Conservation (phyloP, 768 basidiomycete species). For the Steccherinum ochraceum region DNA sequence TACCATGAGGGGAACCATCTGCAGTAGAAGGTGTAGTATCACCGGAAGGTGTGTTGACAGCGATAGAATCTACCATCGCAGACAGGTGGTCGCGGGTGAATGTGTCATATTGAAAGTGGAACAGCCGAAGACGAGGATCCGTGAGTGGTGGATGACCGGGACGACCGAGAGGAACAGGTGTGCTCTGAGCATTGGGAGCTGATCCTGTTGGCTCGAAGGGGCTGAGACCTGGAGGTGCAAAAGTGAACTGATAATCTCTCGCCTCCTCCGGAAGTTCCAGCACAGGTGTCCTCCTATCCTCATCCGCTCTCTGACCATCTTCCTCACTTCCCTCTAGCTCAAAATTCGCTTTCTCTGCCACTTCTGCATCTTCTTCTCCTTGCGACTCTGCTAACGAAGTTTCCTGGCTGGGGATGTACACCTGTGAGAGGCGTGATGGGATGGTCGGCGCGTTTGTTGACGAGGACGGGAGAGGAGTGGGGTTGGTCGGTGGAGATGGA, state of each 20-base stretch:
- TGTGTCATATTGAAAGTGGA: slow-evolving; percentile 94
- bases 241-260: slow-evolving; percentile 66
- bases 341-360: background rate
- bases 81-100: slow-evolving; percentile 93
- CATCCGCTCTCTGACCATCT: too few species aligned
- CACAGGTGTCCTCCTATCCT: background rate
- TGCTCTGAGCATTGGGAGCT: slow-evolving; percentile 55
- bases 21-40: slow-evolving; percentile 38
- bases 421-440: slow-evolving; percentile 33
- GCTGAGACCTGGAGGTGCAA: slow-evolving; percentile 49
- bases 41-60: slow-evolving; percentile 65
- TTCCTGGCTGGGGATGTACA: slow-evolving; percentile 26
- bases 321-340: background rate
- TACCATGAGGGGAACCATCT: slow-evolving; percentile 38
- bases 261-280: background rate
- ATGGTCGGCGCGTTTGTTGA: slow-evolving; percentile 16
- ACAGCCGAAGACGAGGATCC: slow-evolving; percentile 77
- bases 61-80: slow-evolving; percentile 91
- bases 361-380: background rate
- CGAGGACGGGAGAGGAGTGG: slow-evolving; percentile 15
- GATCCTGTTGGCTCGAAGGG: slow-evolving; percentile 19
- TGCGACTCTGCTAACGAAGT: background rate
- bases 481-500: slow-evolving; percentile 63
- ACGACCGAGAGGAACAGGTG: slow-evolving; percentile 28
- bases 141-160: slow-evolving; percentile 34